phyloP scores from a whole-genome alignment of 805 yeast genomes.

The Wickerhamiella bombiphila region DNA sequence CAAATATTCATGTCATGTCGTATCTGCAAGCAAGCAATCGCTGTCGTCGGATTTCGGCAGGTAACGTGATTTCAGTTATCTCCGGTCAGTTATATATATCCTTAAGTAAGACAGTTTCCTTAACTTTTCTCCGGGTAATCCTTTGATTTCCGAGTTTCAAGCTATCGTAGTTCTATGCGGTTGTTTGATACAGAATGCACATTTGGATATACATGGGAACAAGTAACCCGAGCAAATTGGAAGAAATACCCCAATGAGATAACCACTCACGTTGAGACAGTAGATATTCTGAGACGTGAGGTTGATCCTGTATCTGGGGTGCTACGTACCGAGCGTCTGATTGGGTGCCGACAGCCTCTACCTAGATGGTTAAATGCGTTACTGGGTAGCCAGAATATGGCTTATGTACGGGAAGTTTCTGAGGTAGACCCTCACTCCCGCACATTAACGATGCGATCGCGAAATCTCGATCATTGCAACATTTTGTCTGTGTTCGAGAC shows the following conservation, averaged over 20 bases:
- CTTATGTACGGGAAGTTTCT: slow-evolving; percentile 80
- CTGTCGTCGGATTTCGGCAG: no score
- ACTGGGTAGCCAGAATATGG: slow-evolving; percentile 57
- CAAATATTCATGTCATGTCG: no score
- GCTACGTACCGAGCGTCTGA: slow-evolving; percentile 69
- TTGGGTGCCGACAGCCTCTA: slow-evolving; percentile 74
- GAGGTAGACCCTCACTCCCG: slow-evolving; percentile 56
- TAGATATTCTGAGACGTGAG: slow-evolving; percentile 71
- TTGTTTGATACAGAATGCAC: slow-evolving; percentile 54
- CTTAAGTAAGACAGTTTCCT: no score
- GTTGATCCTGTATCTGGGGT: slow-evolving; percentile 37
- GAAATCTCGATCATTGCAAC: slow-evolving; percentile 68
- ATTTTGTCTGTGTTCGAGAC: slow-evolving; percentile 71
- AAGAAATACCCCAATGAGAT: slow-evolving; percentile 89
- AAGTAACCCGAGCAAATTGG: slow-evolving; percentile 94
- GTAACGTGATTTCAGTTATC: no score
- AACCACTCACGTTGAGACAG: slow-evolving; percentile 85
- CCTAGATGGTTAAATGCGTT: slow-evolving; percentile 66
- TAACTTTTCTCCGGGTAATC: no score
- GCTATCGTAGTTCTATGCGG: no score
- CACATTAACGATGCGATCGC: slow-evolving; percentile 66
- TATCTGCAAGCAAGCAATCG: no score
- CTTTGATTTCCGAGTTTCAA: no score
- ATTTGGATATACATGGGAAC: slow-evolving; percentile 82
- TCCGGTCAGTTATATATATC: no score